These are phyloP conservation scores for Yamadazyma atlantica DNA, from an alignment of 1,139 yeast genomes.

Conservation along the genomic window DNA sequence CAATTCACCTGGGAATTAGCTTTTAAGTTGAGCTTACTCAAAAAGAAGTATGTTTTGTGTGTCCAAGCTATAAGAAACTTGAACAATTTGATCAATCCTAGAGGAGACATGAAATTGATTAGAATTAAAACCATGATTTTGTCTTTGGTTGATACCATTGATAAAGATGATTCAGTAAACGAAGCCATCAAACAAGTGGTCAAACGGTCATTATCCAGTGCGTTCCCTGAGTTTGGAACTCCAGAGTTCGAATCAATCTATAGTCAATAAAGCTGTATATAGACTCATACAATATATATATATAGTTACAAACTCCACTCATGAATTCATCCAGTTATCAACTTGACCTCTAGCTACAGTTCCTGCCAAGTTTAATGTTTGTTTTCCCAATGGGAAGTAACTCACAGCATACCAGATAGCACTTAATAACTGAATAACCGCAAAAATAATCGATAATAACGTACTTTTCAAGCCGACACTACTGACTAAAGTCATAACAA, in stretches of 20 bases:
- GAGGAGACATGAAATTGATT: constrained; percentile 17
- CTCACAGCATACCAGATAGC: constrained; percentile 61
- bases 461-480: constrained; percentile 48
- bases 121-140: constrained; percentile 26
- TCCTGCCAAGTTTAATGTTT: constrained; percentile 53
- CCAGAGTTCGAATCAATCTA: background rate
- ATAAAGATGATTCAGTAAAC: constrained; percentile 30
- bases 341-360: constrained; percentile 58
- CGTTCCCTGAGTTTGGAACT: constrained; percentile 28
- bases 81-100: constrained; percentile 27
- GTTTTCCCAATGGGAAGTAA: constrained; percentile 62
- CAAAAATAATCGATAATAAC: constrained; percentile 50
- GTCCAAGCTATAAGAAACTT: constrained; percentile 44
- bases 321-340: constrained; percentile 55
- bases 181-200: constrained; percentile 47
- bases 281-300: too few relatives aligned
- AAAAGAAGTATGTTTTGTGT: constrained; percentile 48
- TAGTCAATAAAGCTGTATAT: background rate
- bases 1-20: constrained; percentile 37
- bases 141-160: constrained; percentile 24
- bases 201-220: constrained; percentile 37
- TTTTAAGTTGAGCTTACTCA: constrained; percentile 37
- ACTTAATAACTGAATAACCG: constrained; percentile 49
- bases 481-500: constrained; percentile 48
- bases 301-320: too few relatives aligned